These are phyloP conservation scores for Trichoderma citrinoviride DNA, from an alignment of 2,329 filamentous ascomycete species.

Conservation along the genomic window DNA sequence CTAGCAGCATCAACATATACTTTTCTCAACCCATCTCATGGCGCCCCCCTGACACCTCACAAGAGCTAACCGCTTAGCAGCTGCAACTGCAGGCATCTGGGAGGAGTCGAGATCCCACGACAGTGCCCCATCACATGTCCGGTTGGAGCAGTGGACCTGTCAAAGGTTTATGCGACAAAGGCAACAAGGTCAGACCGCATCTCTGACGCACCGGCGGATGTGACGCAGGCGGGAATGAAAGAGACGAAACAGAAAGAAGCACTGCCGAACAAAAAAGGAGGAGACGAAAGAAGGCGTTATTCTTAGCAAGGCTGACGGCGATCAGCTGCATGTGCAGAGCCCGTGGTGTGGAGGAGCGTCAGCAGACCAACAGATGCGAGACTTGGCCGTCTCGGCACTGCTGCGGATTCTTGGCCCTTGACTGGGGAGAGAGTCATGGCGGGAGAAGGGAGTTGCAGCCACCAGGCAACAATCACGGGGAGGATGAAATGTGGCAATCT, in stretches of 20 bases:
- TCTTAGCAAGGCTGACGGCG: constrained; percentile 17
- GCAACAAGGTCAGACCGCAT: neutral
- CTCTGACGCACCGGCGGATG: constrained; percentile 11
- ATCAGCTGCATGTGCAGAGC: constrained; percentile 20
- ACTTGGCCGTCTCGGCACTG: constrained; percentile 11
- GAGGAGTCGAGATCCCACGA: neutral
- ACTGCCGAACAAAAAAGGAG: neutral
- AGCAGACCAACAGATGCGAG: constrained; percentile 20
- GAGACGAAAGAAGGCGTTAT: neutral
- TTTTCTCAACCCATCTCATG: neutral
- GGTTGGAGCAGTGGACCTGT: neutral
- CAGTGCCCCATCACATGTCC: constrained; percentile 13
- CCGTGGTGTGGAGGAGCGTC: constrained; percentile 15
- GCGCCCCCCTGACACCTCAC: neutral
- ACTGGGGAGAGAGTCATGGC: neutral
- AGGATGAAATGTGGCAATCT: no score
- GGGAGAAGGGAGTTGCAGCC: neutral
- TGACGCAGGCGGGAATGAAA: neutral
- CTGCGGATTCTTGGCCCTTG: neutral
- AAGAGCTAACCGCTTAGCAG: neutral
- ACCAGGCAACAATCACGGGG: neutral
- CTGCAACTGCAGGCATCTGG: constrained; percentile 6
- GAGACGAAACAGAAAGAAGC: neutral
- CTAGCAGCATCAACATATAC: constrained; percentile 14
- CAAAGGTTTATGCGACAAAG: neutral